Evolutionary conservation across 495 filamentous ascomycete species (phyloP).

Genomic region (Talaromyces adpressus): DNA sequence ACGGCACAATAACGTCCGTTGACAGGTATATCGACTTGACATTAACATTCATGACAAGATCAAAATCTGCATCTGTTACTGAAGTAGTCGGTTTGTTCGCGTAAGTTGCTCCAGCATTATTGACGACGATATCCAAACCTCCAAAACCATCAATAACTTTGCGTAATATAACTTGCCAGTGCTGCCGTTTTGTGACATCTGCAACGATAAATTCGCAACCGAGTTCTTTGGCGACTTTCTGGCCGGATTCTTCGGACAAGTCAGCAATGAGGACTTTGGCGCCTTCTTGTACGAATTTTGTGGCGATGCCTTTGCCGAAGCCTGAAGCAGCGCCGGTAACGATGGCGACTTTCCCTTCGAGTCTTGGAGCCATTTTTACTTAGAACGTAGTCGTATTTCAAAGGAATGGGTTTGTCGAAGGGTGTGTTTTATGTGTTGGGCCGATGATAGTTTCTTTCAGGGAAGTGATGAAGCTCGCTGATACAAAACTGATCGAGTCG

Average conservation of each 20-base stretch:
- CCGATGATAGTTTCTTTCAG: not conserved
- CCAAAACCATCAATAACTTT: conserved; percentile 20
- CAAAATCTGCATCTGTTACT: conserved; percentile 55
- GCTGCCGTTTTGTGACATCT: conserved; percentile 20
- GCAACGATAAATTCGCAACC: conserved; percentile 15
- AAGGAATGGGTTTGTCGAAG: no score
- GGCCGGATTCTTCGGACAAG: conserved; percentile 27
- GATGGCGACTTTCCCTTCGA: conserved; percentile 45
- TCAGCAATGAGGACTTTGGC: conserved; percentile 47
- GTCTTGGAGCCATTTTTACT: conserved; percentile 14
- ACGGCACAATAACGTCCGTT: conserved; percentile 45
- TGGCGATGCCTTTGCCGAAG: conserved; percentile 46
- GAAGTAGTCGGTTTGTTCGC: conserved; percentile 39
- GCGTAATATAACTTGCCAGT: conserved; percentile 19
- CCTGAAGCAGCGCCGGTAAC: conserved; percentile 40
- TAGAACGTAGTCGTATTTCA: not conserved
- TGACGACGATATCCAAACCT: conserved; percentile 30
- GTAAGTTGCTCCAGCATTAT: conserved; percentile 29
- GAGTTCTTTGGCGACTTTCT: conserved; percentile 16
- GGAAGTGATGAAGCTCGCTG: not conserved
- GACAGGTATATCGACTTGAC: conserved; percentile 50
- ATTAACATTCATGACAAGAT: conserved; percentile 52
- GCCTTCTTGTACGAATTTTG: conserved; percentile 45
- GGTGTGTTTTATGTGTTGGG: not conserved
- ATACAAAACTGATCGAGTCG: not conserved